phyloP scores from a whole-genome alignment of 495 filamentous ascomycete genomes.

The Xanthoparmelia taractica region DNA sequence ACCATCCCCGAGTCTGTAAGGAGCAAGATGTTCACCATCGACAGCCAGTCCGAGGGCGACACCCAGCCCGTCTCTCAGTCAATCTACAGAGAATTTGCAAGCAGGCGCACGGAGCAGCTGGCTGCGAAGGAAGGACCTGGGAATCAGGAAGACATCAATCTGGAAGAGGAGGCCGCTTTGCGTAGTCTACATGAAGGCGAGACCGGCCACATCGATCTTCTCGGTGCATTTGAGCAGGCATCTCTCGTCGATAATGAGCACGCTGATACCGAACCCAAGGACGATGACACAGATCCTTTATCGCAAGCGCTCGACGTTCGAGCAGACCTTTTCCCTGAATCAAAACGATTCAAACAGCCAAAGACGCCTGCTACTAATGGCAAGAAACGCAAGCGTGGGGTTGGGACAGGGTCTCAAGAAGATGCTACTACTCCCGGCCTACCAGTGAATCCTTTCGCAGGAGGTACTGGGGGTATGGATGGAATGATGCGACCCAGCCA shows the following conservation, averaged over 20 bases:
- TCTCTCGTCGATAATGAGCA: slow-evolving; percentile 21
- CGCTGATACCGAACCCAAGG: slow-evolving; percentile 23
- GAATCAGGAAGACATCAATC: slow-evolving; percentile 23
- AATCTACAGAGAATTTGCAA: slow-evolving; percentile 43
- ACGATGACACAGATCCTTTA: slow-evolving; percentile 33
- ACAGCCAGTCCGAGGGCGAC: slow-evolving; percentile 32
- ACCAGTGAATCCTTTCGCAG: slow-evolving; percentile 42
- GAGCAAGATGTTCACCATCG: slow-evolving; percentile 15
- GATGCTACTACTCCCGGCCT: slow-evolving; percentile 31
- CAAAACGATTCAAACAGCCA: slow-evolving; percentile 39
- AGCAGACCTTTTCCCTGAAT: slow-evolving; percentile 43
- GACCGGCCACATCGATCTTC: slow-evolving; percentile 43
- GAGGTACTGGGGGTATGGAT: slow-evolving; percentile 36
- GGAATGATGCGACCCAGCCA: slow-evolving; percentile 45
- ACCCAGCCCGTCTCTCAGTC: slow-evolving; percentile 49
- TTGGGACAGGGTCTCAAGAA: slow-evolving; percentile 24
- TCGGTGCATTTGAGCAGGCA: slow-evolving; percentile 35
- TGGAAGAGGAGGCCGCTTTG: slow-evolving; percentile 33
- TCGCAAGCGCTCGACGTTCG: slow-evolving; percentile 26
- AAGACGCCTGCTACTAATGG: slow-evolving; percentile 39
- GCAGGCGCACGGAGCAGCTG: slow-evolving; percentile 29
- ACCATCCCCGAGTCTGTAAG: slow-evolving; percentile 24
- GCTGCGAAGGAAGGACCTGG: slow-evolving; percentile 22
- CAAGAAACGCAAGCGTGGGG: slow-evolving; percentile 31
- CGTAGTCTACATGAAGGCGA: slow-evolving; percentile 41